Evolutionary conservation across 2,329 filamentous ascomycete species (phyloP).

Genomic region (Xylariales sp.): DNA sequence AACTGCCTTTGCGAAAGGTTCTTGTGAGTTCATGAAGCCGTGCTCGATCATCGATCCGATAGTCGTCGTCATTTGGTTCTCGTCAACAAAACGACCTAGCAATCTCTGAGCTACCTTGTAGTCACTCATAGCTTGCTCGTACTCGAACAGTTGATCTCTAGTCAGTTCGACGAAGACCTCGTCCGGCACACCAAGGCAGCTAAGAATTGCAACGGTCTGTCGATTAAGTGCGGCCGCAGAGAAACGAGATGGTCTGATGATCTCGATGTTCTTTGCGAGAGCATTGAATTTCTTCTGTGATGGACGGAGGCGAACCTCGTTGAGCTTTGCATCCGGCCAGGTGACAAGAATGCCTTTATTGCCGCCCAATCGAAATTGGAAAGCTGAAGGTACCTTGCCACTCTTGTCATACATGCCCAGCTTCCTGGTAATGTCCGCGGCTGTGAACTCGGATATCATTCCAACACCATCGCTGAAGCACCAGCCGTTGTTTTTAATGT

Average conservation of each 20-base stretch:
- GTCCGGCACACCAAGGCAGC: conserved; percentile 67
- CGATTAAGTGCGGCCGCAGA: conserved; percentile 79
- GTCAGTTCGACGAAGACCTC: conserved; percentile 64
- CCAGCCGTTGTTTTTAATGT: conserved; percentile 64
- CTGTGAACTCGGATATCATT: conserved; percentile 78
- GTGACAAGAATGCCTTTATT: conserved; percentile 84
- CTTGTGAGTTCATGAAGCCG: conserved; percentile 68
- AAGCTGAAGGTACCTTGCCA: conserved; percentile 66
- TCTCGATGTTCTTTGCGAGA: conserved; percentile 68
- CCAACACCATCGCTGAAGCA: conserved; percentile 91
- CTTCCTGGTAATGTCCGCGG: conserved; percentile 67
- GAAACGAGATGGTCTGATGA: conserved; percentile 75
- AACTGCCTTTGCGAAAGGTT: conserved; percentile 79
- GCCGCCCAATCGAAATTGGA: conserved; percentile 88
- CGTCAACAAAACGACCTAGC: conserved; percentile 73
- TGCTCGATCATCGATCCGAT: conserved; percentile 73
- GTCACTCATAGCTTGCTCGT: conserved; percentile 66
- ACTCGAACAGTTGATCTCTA: conserved; percentile 59
- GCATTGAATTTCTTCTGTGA: conserved; percentile 87
- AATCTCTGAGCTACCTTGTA: conserved; percentile 60
- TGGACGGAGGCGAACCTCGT: conserved; percentile 70
- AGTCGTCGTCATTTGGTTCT: conserved; percentile 72
- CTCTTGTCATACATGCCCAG: conserved; percentile 56
- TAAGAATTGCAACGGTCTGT: conserved; percentile 84
- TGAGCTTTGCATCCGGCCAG: conserved; percentile 62